Evolutionary conservation across 768 basidiomycete species (phyloP), one percentile per base, ranked within the genome.

Genomic region (Calvatia gigantea): DNA sequence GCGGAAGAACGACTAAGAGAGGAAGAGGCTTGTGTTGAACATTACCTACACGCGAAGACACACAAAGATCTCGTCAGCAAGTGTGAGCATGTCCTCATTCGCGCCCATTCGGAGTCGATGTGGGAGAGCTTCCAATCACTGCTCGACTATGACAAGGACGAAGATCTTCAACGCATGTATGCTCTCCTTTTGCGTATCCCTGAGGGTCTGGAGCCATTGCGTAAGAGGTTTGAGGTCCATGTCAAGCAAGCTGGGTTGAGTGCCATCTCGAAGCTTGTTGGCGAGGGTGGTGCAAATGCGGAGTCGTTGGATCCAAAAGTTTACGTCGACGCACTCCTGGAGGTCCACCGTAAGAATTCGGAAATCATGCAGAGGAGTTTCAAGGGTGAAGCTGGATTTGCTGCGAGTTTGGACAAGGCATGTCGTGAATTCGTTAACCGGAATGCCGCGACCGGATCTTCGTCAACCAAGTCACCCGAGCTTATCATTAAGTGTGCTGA

Each of bases 131-230:
- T 99, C 83, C 94, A 98, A 71, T 80, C 75, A 28, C 69, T 95
- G 54, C 86, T 96, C 61, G 96, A 98, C 67, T 95, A 83, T 70
- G 96, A 98, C 70, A 89, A 96, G 72, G 90, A 95, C 60, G 92
- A 96, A 68, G 97, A 99, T 68, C 80, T 99, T 28, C 93, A 94
- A 62, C 84, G 96, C 54, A 98, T 98, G 94, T 99, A 98, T 77
- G 83, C 90, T 11, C 79, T 98, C 14, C 79, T 98, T 23, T 87
- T 90, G n/a, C 87, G 97, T 33, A 97, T 98, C 53, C 85, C 86
- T 11, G 89, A 94, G 64, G 97, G 97, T 29, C 75, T 98, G 55
- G 94, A 98, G 65, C 94, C 94, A 0, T 72, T 98, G 58, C 83
- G 95, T 67, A 93, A 91, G 80, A 87, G 86, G 63, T 98, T 98